Evolutionary conservation across 768 basidiomycete species (phyloP).

Genomic region (Psilocybe cyanescens): DNA sequence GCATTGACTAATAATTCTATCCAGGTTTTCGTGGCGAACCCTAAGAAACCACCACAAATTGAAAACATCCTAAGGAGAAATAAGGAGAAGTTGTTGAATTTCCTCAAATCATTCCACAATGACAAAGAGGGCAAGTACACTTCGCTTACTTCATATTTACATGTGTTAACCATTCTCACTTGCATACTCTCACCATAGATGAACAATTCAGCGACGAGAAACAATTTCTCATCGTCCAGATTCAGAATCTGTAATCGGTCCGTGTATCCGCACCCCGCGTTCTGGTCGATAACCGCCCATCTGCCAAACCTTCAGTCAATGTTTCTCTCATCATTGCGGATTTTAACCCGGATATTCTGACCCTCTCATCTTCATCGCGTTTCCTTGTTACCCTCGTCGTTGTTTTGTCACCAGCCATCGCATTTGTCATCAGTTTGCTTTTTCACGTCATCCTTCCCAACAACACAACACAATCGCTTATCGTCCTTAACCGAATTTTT

Average conservation of each 20-base stretch:
- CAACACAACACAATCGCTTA: background rate
- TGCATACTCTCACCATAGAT: slow-evolving; percentile 49
- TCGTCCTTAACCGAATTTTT: background rate
- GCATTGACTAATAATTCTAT: background rate
- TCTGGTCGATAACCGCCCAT: background rate
- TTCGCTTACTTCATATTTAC: background rate
- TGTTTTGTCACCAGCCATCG: background rate
- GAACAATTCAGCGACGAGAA: slow-evolving; percentile 99
- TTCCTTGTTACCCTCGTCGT: background rate
- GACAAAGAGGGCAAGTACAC: slow-evolving; percentile 86
- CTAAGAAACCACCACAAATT: slow-evolving; percentile 97
- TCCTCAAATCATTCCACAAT: slow-evolving; percentile 94
- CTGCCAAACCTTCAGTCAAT: background rate
- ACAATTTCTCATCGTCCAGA: slow-evolving; percentile 93
- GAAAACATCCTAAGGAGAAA: slow-evolving; percentile 89
- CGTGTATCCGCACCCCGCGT: background rate
- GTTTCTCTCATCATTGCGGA: background rate
- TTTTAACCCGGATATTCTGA: background rate
- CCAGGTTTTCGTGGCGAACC: slow-evolving; percentile 96
- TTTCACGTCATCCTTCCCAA: background rate
- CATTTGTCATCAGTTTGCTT: background rate
- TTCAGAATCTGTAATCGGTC: slow-evolving; percentile 64
- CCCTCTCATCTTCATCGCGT: background rate
- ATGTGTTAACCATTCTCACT: background rate
- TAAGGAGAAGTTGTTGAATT: slow-evolving; percentile 89